Evolutionary conservation across 2,329 filamentous ascomycete genomes (phyloP).

Genomic region (Aspergillus sp.): DNA sequence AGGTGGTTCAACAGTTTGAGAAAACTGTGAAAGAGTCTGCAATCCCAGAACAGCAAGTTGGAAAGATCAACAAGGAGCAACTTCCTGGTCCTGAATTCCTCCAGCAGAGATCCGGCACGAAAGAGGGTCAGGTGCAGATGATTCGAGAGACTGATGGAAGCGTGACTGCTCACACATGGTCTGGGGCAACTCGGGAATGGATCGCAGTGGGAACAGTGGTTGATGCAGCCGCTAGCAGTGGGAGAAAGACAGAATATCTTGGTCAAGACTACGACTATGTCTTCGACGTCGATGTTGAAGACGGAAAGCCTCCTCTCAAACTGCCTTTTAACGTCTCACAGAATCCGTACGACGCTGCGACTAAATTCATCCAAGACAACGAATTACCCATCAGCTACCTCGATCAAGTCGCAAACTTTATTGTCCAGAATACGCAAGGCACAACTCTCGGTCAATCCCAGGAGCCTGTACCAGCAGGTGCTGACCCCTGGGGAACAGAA

Average conservation of each 20-base stretch:
- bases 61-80: conserved; percentile 84
- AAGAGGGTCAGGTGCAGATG: conserved; percentile 93
- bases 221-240: conserved; percentile 77
- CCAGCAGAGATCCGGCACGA: conserved; percentile 75
- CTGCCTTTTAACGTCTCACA: conserved; percentile 90
- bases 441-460: conserved; percentile 67
- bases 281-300: conserved; percentile 93
- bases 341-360: conserved; percentile 87
- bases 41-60: conserved; percentile 81
- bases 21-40: conserved; percentile 76
- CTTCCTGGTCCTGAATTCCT: conserved; percentile 86
- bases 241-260: conserved; percentile 69
- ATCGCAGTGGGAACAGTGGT: conserved; percentile 91
- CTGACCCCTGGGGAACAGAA: conserved; percentile 75
- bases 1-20: conserved; percentile 69
- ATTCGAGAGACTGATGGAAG: conserved; percentile 77
- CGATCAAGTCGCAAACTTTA: conserved; percentile 90
- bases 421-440: conserved; percentile 82
- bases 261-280: conserved; percentile 94
- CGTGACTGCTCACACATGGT: conserved; percentile 87
- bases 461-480: conserved; percentile 43
- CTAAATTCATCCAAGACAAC: conserved; percentile 85
- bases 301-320: conserved; percentile 87
- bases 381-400: conserved; percentile 82
- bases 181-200: conserved; percentile 67